Conservation (phyloP, 306 rosid species). For the Citrullus mucosospermus region DNA sequence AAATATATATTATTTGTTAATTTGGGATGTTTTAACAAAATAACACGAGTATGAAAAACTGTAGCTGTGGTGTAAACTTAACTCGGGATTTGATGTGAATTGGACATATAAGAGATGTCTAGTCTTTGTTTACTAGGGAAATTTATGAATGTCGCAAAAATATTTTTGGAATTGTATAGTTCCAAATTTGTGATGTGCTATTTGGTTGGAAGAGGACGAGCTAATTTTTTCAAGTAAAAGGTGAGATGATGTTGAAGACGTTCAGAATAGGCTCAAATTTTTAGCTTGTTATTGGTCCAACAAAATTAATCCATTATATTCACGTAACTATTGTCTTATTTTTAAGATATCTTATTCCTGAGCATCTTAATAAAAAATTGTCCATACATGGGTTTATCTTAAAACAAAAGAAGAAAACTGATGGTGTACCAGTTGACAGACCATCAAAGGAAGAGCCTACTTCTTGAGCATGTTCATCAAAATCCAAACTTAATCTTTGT, state of each 20-base stretch:
- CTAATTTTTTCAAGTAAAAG: background rate
- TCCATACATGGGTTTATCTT: no score
- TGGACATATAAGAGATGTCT: background rate
- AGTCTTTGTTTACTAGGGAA: background rate
- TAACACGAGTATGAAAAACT: background rate
- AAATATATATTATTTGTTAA: background rate
- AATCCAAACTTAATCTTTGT: slow-evolving; percentile 43
- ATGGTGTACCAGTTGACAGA: slow-evolving; percentile 13
- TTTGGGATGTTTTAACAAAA: background rate
- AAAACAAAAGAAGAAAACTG: background rate
- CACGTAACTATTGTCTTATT: background rate
- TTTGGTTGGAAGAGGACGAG: background rate
- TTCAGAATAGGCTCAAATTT: background rate
- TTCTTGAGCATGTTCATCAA: slow-evolving; percentile 23
- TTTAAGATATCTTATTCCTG: no score
- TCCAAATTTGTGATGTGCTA: background rate
- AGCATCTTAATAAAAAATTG: no score
- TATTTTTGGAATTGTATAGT: background rate
- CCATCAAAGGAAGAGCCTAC: slow-evolving; percentile 4
- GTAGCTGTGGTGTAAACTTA: background rate
- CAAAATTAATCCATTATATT: background rate
- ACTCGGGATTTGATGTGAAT: background rate
- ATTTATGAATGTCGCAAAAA: background rate
- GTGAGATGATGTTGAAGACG: background rate
- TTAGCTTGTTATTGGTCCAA: background rate